A percentile compares a stretch with the other conserved stretches of the same genome.
Evolutionary conservation across 371 early-diverging fungal genomes (phyloP).

Genomic region (Capillidium heterosporum): DNA sequence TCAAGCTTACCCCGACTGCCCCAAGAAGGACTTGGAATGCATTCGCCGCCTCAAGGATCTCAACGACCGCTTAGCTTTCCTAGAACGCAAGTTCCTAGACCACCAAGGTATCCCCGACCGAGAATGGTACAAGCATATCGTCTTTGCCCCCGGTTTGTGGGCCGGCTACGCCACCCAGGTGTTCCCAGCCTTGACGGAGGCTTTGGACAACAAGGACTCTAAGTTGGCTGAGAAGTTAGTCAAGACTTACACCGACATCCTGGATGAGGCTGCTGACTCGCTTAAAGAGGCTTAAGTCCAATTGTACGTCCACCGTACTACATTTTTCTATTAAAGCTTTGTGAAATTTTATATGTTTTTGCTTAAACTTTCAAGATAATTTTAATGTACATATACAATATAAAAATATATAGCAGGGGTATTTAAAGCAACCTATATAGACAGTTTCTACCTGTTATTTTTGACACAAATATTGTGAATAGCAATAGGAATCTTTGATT

Average conservation of each 20-base stretch:
- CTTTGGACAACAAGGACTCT: background rate
- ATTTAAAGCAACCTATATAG: no score
- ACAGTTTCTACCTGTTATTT: no score
- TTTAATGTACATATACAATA: no score
- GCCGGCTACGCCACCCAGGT: background rate
- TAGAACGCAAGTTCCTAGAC: background rate
- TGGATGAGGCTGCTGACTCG: background rate
- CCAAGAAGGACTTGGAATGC: background rate
- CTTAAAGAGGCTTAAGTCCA: no score
- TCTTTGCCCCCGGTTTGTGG: background rate
- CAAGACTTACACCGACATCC: background rate
- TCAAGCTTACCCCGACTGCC: background rate
- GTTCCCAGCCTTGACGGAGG: background rate
- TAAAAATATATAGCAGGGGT: no score
- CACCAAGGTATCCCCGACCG: background rate
- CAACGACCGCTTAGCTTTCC: background rate
- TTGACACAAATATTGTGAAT: no score
- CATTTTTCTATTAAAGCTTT: no score
- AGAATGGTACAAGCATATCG: conserved; percentile 1
- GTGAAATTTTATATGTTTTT: no score
- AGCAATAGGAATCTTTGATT: no score
- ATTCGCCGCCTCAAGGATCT: background rate
- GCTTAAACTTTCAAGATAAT: no score
- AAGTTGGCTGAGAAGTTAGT: background rate
- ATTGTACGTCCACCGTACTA: no score